A percentile compares a stretch with the other conserved stretches of the same genome.
Conservation (phyloP, 192 early-diverging fungal species). For the Podila epigama region DNA sequence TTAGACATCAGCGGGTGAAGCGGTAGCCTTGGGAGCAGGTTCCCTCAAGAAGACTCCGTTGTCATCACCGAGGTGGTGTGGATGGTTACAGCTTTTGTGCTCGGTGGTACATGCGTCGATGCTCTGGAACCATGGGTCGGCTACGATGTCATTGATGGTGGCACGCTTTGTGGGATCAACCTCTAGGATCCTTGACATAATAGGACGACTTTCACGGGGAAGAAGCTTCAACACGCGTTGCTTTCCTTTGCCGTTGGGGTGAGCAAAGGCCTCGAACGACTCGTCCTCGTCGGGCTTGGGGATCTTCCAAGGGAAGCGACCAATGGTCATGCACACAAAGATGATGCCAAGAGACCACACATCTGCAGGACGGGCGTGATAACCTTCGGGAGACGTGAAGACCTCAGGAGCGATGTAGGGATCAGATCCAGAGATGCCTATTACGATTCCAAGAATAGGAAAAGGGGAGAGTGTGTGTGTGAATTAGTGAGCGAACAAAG, state of each 20-base stretch:
- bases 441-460: constrained; percentile 49
- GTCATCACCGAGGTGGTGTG: constrained; percentile 37
- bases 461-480: not conserved
- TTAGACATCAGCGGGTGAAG: too few relatives aligned
- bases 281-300: constrained; percentile 58
- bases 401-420: constrained; percentile 97
- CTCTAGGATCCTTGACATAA: constrained; percentile 69
- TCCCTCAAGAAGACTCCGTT: constrained; percentile 12
- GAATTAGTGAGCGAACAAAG: not conserved
- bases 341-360: constrained; percentile 92
- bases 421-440: constrained; percentile 87
- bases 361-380: constrained; percentile 82
- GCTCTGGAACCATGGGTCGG: constrained; percentile 73
- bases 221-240: constrained; percentile 58
- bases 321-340: constrained; percentile 73
- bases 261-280: constrained; percentile 61
- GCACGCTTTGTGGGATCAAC: constrained; percentile 61
- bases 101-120: constrained; percentile 58
- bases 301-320: constrained; percentile 70
- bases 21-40: constrained; percentile 18
- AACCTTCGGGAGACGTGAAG: constrained; percentile 67
- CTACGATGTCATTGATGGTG: constrained; percentile 68
- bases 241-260: constrained; percentile 33
- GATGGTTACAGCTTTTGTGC: constrained; percentile 14
- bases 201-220: constrained; percentile 57